These are phyloP conservation scores for Schizochytrium sp. DNA, from an alignment of 108 stramenopile genomes.

Conservation along the genomic window DNA sequence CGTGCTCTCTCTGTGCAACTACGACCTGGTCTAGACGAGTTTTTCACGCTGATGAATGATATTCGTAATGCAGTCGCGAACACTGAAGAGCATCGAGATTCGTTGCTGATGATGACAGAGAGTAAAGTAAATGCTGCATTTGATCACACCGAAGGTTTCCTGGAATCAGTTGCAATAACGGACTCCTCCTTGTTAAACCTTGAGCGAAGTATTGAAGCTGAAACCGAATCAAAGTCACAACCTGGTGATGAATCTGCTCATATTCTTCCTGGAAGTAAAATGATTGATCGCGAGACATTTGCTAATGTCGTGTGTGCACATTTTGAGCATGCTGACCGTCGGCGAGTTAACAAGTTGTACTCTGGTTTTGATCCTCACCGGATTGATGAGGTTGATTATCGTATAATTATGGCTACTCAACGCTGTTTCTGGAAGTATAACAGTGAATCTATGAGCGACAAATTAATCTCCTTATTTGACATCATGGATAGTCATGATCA, in stretches of 20 bases:
- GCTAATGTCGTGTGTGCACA: slow-evolving; percentile 40
- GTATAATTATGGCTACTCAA: slow-evolving; percentile 17
- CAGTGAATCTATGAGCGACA: background rate
- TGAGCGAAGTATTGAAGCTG: too few species aligned
- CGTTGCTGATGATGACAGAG: too few species aligned
- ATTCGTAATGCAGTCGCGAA: background rate
- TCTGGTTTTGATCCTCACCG: slow-evolving; percentile 47
- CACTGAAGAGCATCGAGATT: too few species aligned
- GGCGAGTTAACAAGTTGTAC: slow-evolving; percentile 49
- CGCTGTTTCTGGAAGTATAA: slow-evolving; percentile 57
- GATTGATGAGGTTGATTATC: slow-evolving; percentile 32
- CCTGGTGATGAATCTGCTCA: too few species aligned
- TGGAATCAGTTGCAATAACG: too few species aligned
- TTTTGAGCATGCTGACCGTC: slow-evolving; percentile 54
- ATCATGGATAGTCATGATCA: background rate
- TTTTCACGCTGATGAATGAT: background rate
- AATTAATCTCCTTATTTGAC: background rate
- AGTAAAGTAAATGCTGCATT: background rate
- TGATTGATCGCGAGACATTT: slow-evolving; percentile 43
- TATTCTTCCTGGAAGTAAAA: background rate
- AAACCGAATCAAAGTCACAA: too few species aligned
- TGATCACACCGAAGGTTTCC: background rate
- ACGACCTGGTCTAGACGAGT: slow-evolving; percentile 34
- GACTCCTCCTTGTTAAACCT: too few species aligned
- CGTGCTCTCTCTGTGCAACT: slow-evolving; percentile 27